Evolutionary conservation across 2,329 filamentous ascomycete genomes (phyloP).

Genomic region (Biscogniauxia marginata): DNA sequence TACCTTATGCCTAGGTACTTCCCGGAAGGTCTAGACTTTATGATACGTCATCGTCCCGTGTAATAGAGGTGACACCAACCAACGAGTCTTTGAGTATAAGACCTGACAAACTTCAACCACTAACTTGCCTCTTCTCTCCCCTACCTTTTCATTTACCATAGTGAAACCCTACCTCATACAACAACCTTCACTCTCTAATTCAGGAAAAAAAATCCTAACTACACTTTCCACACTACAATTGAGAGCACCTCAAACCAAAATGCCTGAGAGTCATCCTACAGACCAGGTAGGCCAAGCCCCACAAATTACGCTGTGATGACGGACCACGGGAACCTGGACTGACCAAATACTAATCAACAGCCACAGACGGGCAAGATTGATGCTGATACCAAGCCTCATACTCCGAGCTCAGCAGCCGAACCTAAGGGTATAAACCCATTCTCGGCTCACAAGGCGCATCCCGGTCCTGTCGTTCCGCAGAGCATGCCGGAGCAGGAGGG

Average conservation of each 20-base stretch:
- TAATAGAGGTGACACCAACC: background rate
- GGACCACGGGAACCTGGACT: conserved; percentile 1
- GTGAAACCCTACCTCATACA: too few species aligned
- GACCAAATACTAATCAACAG: background rate
- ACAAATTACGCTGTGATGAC: conserved; percentile 1
- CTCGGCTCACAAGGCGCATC: conserved; percentile 52
- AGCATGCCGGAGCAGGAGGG: conserved; percentile 58
- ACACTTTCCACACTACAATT: background rate
- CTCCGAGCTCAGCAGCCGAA: conserved; percentile 32
- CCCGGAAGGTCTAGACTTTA: conserved; percentile 3
- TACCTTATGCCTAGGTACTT: background rate
- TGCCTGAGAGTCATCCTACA: conserved; percentile 25
- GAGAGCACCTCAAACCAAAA: conserved; percentile 11
- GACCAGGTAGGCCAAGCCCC: conserved; percentile 21
- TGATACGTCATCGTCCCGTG: conserved; percentile 32
- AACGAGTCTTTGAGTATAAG: background rate
- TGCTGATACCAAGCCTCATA: conserved; percentile 37
- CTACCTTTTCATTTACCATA: background rate
- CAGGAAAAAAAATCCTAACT: background rate
- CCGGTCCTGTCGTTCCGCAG: conserved; percentile 56
- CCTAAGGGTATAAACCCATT: conserved; percentile 38
- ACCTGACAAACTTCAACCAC: background rate
- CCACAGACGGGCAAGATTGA: conserved; percentile 32
- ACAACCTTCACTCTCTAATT: too few species aligned
- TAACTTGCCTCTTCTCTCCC: background rate